These are phyloP conservation scores for Linum usitatissimum DNA, from an alignment of 345 rosid genomes.

Conservation along the genomic window DNA sequence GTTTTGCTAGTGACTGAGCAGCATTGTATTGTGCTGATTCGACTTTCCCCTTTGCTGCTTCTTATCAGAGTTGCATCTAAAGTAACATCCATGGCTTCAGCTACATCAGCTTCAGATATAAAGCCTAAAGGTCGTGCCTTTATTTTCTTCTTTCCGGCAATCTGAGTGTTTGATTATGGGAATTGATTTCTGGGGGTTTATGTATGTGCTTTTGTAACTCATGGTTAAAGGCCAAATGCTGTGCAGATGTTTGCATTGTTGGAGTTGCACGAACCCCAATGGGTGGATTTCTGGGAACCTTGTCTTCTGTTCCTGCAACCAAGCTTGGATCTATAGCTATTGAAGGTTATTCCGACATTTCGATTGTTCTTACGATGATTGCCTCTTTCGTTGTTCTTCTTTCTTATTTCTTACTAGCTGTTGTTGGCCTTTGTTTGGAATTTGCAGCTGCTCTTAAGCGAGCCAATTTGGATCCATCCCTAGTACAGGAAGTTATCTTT, in stretches of 20 bases:
- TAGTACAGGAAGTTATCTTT: constrained; percentile 83
- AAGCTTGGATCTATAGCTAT: constrained; percentile 91
- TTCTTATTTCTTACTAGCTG: background rate
- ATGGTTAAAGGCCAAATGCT: background rate
- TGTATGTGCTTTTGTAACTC: background rate
- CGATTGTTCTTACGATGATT: background rate
- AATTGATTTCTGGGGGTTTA: background rate
- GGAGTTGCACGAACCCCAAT: constrained; percentile 97
- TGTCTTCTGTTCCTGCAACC: constrained; percentile 77
- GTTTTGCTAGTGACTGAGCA: background rate
- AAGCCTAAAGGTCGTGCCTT: background rate
- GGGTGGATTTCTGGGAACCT: constrained; percentile 87
- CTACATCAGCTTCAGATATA: background rate
- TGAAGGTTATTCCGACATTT: constrained; percentile 35
- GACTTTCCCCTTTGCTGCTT: background rate
- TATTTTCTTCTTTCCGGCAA: too few relatives aligned
- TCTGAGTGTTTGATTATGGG: too few relatives aligned
- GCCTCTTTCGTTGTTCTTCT: background rate
- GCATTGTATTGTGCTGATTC: background rate
- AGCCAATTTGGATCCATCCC: constrained; percentile 77
- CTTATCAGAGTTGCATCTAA: background rate
- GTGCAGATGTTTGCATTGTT: constrained; percentile 84
- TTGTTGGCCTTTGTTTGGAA: constrained; percentile 6
- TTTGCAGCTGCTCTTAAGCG: constrained; percentile 77
- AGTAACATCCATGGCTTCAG: background rate